Evolutionary conservation across 139 green algal genomes (phyloP).

Genomic region (Tetratostichococcus sp.): DNA sequence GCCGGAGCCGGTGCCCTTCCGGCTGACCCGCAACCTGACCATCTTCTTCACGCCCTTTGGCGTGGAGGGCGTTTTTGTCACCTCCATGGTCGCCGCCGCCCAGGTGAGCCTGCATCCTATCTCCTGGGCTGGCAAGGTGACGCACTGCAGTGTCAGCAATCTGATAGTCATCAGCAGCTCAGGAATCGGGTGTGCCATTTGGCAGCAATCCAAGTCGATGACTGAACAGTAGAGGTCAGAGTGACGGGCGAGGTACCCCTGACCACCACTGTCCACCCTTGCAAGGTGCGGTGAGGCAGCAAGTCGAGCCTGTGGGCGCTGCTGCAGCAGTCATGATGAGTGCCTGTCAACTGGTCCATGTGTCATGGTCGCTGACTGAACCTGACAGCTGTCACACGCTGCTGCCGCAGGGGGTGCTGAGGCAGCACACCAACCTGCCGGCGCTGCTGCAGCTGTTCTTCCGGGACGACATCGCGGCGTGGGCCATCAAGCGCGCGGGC

Average conservation of each 20-base stretch:
- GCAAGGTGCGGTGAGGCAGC: no score
- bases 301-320: no score
- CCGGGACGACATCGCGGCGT: slow-evolving; percentile 59
- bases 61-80: slow-evolving; percentile 79
- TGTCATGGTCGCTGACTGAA: no score
- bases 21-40: slow-evolving; percentile 94
- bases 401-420: slow-evolving; percentile 26
- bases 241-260: no score
- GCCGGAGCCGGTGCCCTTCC: slow-evolving; percentile 89
- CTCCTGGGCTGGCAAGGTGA: not conserved
- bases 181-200: no score
- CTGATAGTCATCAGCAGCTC: slow-evolving; percentile 2
- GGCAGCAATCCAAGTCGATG: no score
- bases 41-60: slow-evolving; percentile 94
- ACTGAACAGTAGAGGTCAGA: no score
- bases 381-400: slow-evolving; percentile 7
- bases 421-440: slow-evolving; percentile 35
- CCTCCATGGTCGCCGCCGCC: slow-evolving; percentile 58
- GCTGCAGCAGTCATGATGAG: no score
- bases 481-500: slow-evolving; percentile 17
- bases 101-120: slow-evolving; percentile 23
- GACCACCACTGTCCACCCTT: no score
- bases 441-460: slow-evolving; percentile 83
- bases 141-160: no score
- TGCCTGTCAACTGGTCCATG: no score